Evolutionary conservation across 371 early-diverging fungal species (phyloP).

Genomic region (Nematocida sp.): DNA sequence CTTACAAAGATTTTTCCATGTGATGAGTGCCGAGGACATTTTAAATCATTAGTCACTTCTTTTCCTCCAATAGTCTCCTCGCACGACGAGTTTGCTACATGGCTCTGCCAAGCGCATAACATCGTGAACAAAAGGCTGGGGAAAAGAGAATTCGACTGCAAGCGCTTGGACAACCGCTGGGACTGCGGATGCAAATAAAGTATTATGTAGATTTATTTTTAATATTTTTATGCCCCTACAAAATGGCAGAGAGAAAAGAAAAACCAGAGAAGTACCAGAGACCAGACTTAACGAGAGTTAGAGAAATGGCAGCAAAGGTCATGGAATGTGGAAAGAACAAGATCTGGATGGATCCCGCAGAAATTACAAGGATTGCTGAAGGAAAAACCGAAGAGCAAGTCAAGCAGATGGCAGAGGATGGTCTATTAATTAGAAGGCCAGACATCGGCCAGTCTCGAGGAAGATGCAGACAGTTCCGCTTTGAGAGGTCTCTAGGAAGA

Average conservation of each 20-base stretch:
- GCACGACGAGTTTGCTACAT: conserved; percentile 72
- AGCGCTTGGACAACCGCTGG: conserved; percentile 84
- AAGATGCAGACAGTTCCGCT: conserved; percentile 82
- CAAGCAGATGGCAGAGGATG: conserved; percentile 89
- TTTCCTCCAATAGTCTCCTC: conserved; percentile 78
- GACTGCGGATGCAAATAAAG: conserved; percentile 67
- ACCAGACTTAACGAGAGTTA: conserved; percentile 37
- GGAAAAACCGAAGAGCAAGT: conserved; percentile 88
- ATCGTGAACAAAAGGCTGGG: conserved; percentile 83
- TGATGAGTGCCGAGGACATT: conserved; percentile 73
- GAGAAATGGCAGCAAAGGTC: conserved; percentile 81
- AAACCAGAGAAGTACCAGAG: conserved; percentile 67
- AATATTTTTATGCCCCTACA: conserved; percentile 37
- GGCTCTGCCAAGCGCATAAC: conserved; percentile 91
- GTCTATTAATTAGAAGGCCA: conserved; percentile 91
- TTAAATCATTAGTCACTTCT: conserved; percentile 69
- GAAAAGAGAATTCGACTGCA: conserved; percentile 85
- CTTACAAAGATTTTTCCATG: conserved; percentile 89
- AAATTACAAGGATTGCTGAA: conserved; percentile 82
- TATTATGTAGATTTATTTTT: conserved; percentile 25
- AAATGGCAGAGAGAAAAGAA: conserved; percentile 53
- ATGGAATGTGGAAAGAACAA: conserved; percentile 95
- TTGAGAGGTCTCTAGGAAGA: conserved; percentile 94
- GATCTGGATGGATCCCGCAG: conserved; percentile 98
- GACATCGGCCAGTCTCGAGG: conserved; percentile 82